Evolutionary conservation across 2,329 filamentous ascomycete species (phyloP).

Genomic region (Colletotrichum filicis): DNA sequence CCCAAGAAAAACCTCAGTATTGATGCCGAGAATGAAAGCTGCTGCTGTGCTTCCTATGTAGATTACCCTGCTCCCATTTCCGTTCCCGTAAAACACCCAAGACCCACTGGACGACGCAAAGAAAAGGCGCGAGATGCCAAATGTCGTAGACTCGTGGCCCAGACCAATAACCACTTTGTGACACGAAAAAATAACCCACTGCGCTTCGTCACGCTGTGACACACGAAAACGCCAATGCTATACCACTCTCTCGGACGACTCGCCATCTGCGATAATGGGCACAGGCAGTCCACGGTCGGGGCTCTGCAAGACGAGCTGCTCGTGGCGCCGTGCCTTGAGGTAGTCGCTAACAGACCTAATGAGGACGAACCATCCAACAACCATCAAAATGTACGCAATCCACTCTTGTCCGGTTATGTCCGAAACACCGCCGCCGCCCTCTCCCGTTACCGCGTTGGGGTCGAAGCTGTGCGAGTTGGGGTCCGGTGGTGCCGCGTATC

Average conservation of each 20-base stretch:
- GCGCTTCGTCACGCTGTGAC: not conserved
- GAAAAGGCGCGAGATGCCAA: constrained; percentile 4
- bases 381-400: constrained; percentile 93
- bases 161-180: not conserved
- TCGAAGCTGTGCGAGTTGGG: constrained; percentile 93
- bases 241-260: constrained; percentile 81
- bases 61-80: constrained; percentile 31
- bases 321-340: constrained; percentile 85
- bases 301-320: constrained; percentile 92
- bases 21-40: constrained; percentile 18
- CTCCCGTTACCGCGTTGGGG: constrained; percentile 71
- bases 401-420: constrained; percentile 83
- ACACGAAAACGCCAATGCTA: constrained; percentile 48
- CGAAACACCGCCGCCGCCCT: constrained; percentile 54
- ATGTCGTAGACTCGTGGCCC: constrained; percentile 8
- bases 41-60: constrained; percentile 7
- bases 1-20: constrained; percentile 11
- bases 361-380: constrained; percentile 97
- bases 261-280: constrained; percentile 87
- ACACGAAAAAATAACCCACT: not conserved
- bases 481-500: constrained; percentile 79
- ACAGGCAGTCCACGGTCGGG: constrained; percentile 88
- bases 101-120: constrained; percentile 1
- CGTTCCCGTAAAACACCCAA: constrained; percentile 7
- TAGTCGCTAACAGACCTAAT: constrained; percentile 96